Evolutionary conservation across 2,329 filamentous ascomycete genomes (phyloP).

Genomic region (Teratosphaeria zuluensis): DNA sequence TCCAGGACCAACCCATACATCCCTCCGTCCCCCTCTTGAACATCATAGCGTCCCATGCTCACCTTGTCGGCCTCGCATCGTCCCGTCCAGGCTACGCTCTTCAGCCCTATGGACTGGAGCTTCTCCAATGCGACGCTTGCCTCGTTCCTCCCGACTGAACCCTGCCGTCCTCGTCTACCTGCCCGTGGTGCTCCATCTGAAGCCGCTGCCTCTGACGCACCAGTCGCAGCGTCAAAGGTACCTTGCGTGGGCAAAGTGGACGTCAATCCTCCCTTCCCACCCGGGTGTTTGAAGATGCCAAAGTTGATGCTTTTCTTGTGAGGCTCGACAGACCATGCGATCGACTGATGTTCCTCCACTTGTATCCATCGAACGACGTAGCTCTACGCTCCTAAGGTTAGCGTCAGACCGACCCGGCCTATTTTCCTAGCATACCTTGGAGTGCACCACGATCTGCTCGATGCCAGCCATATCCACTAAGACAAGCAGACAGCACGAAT

Average conservation of each 20-base stretch:
- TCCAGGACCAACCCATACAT: slow-evolving; percentile 97
- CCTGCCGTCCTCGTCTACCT: slow-evolving; percentile 34
- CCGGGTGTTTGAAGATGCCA: slow-evolving; percentile 94
- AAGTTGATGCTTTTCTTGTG: slow-evolving; percentile 99
- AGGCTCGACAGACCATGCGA: slow-evolving; percentile 95
- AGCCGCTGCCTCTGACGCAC: slow-evolving; percentile 5
- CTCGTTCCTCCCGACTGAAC: slow-evolving; percentile 35
- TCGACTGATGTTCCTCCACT: slow-evolving; percentile 79
- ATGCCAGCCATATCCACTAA: slow-evolving; percentile 68
- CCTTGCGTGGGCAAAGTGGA: slow-evolving; percentile 33
- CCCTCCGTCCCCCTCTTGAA: slow-evolving; percentile 63
- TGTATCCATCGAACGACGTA: slow-evolving; percentile 98
- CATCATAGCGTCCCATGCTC: slow-evolving; percentile 79
- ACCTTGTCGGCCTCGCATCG: slow-evolving; percentile 97
- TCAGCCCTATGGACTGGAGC: slow-evolving; percentile 52
- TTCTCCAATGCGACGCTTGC: slow-evolving; percentile 57
- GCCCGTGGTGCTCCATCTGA: slow-evolving; percentile 27
- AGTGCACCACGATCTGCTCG: slow-evolving; percentile 94
- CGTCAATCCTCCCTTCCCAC: slow-evolving; percentile 50
- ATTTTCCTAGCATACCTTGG: slow-evolving; percentile 58
- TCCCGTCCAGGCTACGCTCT: slow-evolving; percentile 67
- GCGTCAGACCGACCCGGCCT: background rate
- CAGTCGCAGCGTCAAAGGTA: slow-evolving; percentile 28
- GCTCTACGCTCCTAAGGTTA: slow-evolving; percentile 48
- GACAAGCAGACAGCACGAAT: background rate